Conservation (phyloP, 2,329 filamentous ascomycete genomes). For the Claviceps humidiphila region DNA sequence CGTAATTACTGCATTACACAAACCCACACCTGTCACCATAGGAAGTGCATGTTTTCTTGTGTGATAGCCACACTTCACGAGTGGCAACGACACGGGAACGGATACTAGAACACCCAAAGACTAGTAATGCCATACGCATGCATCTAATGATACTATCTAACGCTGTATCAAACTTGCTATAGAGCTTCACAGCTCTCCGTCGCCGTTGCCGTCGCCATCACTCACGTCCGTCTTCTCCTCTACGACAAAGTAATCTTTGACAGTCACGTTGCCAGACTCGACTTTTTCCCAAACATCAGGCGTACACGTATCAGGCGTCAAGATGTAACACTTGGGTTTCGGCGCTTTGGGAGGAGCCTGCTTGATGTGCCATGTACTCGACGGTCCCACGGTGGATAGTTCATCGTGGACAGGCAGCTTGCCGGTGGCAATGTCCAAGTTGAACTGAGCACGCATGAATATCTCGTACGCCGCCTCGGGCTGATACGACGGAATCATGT, state of each 20-base stretch:
- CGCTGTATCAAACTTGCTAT: background rate
- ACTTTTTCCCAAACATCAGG: slow-evolving; percentile 39
- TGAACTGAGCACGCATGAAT: slow-evolving; percentile 44
- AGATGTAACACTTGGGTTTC: slow-evolving; percentile 44
- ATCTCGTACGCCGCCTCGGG: slow-evolving; percentile 42
- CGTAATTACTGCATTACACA: no score
- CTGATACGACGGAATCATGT: slow-evolving; percentile 47
- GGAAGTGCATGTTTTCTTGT: no score
- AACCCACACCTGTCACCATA: no score
- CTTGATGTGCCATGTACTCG: slow-evolving; percentile 44
- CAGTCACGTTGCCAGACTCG: slow-evolving; percentile 33
- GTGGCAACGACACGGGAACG: background rate
- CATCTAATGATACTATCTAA: background rate
- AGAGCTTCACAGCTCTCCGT: slow-evolving; percentile 1
- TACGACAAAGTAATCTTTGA: slow-evolving; percentile 26
- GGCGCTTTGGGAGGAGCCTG: slow-evolving; percentile 34
- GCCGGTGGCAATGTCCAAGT: slow-evolving; percentile 41
- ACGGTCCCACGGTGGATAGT: slow-evolving; percentile 39
- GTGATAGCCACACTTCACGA: no score
- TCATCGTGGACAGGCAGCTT: slow-evolving; percentile 33
- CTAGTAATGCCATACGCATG: background rate
- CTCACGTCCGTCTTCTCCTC: slow-evolving; percentile 2
- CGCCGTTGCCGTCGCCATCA: background rate
- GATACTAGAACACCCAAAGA: background rate
- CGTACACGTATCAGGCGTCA: slow-evolving; percentile 42